A percentile compares a stretch with the other conserved stretches of the same genome.
Conservation (phyloP, 73 alveolate genomes). For the Durusdinium trenchii region DNA sequence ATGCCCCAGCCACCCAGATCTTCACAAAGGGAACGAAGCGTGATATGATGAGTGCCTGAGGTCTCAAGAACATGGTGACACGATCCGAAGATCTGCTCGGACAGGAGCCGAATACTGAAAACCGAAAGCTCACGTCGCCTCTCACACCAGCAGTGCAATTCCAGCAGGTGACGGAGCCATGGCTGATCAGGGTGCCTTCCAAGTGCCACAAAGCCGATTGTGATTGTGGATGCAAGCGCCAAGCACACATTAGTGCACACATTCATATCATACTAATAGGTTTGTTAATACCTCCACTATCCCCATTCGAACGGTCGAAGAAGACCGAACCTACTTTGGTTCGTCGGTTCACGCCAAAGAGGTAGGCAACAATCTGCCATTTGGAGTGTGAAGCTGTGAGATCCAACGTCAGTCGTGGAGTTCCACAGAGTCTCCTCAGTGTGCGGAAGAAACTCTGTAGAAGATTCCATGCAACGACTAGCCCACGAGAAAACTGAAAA, state of each 20-base stretch:
- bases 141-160: constrained; percentile 82
- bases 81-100: not conserved
- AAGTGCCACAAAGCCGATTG: not conserved
- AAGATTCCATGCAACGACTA: too few species aligned
- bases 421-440: constrained; percentile 75
- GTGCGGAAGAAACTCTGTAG: too few species aligned
- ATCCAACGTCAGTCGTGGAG: constrained; percentile 66
- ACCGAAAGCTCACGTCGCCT: not conserved
- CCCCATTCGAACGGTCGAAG: not conserved
- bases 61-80: not conserved
- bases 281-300: not conserved
- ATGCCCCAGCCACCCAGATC: constrained; percentile 83
- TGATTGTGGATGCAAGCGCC: not conserved
- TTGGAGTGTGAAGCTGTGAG: constrained; percentile 64
- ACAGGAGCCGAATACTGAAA: not conserved
- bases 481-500: too few species aligned
- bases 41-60: constrained; percentile 40
- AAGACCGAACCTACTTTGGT: constrained; percentile 45
- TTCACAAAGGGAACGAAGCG: constrained; percentile 78
- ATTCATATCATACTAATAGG: not conserved
- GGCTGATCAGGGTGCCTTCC: constrained; percentile 80
- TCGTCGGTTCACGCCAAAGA: constrained; percentile 55
- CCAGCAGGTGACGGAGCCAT: constrained; percentile 85
- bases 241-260: too few species aligned
- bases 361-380: constrained; percentile 88